Evolutionary conservation across 768 basidiomycete genomes (phyloP).

Genomic region (Tricholoma bakamatsutake): DNA sequence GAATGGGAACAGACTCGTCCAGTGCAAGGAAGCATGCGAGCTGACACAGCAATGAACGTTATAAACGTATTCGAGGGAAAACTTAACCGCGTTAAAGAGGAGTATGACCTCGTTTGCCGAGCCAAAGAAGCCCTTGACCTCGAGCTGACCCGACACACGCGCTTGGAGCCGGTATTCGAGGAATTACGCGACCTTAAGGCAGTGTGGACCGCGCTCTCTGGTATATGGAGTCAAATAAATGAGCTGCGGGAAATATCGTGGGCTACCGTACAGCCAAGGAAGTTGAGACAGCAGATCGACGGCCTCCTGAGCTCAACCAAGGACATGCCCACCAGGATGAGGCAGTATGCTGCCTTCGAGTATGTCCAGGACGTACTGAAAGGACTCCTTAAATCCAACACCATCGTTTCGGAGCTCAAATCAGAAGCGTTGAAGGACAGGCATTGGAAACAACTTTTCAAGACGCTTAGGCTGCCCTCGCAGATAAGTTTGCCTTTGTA

Average conservation of each 20-base stretch:
- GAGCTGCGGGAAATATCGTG: constrained; percentile 87
- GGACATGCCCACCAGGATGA: constrained; percentile 98
- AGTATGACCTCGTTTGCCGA: constrained; percentile 90
- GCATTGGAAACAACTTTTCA: constrained; percentile 98
- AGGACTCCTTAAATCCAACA: constrained; percentile 83
- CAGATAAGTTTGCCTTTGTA: constrained; percentile 75
- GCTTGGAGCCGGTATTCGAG: constrained; percentile 90
- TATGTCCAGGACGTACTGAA: constrained; percentile 91
- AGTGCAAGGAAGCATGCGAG: constrained; percentile 93
- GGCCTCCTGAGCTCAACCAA: constrained; percentile 88
- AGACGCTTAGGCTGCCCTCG: constrained; percentile 68
- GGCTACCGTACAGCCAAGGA: constrained; percentile 91
- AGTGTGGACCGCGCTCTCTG: constrained; percentile 97
- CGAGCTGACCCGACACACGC: constrained; percentile 83
- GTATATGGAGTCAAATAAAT: constrained; percentile 90
- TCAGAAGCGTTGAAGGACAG: constrained; percentile 96
- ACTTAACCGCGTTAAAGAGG: constrained; percentile 83
- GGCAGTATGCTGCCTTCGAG: constrained; percentile 98
- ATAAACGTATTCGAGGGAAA: constrained; percentile 95
- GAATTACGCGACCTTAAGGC: constrained; percentile 95
- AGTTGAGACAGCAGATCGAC: constrained; percentile 91
- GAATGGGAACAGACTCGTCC: constrained; percentile 98
- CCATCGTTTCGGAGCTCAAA: constrained; percentile 88
- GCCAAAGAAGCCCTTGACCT: constrained; percentile 97
- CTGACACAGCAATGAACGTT: constrained; percentile 93